Evolutionary conservation across 306 rosid genomes (phyloP), one percentile per base, ranked within the genome.

Genomic region (Hylodesmum podocarpum): DNA sequence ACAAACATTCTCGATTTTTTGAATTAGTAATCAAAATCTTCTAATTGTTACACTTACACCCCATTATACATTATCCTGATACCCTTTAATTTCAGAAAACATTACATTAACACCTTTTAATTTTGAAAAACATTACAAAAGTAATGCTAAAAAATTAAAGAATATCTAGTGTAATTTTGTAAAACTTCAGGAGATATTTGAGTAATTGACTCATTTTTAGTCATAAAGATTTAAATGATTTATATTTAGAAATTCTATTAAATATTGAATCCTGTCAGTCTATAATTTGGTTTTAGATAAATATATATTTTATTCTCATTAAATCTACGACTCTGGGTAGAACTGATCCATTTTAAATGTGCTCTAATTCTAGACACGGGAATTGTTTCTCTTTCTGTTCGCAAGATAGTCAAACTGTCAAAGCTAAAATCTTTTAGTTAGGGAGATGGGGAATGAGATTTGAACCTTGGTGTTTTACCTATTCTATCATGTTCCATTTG

Each of bases 401-500:
- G 16, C 39, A 37, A 58, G 50, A 25, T 57, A 13, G 37, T 13
- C 34, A 55, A 57, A 5, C 19, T 27, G 69, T 19, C 18, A 28
- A 41, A 40, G 25, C 43, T 41, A 57, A 16, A 16, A 58, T 29
- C 16, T 40, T 58, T 27, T 73, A 57, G 55, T 27, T 40, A n/a
- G 36, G 55, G 29, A 55, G n/a, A 57, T 16, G 51, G 57, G 57
- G 43, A 58, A 41, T 41, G 58, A 8, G 18, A 53, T 39, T 36
- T 43, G 67, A 55, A 54, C 53, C 50, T 54, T 28, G 39, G 65
- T 28, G 33, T 14, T 22, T 8, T 54, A 54, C 61, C 33, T 54
- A 9, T 51, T 51, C 50, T 41, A 8, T 54, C 47, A 19, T 49
- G 25, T 68, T 72, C 78, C 62, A 12, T 73, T 75, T 54, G 73